Conservation (phyloP, 768 basidiomycete species). For the Tylopilus intermedius region DNA sequence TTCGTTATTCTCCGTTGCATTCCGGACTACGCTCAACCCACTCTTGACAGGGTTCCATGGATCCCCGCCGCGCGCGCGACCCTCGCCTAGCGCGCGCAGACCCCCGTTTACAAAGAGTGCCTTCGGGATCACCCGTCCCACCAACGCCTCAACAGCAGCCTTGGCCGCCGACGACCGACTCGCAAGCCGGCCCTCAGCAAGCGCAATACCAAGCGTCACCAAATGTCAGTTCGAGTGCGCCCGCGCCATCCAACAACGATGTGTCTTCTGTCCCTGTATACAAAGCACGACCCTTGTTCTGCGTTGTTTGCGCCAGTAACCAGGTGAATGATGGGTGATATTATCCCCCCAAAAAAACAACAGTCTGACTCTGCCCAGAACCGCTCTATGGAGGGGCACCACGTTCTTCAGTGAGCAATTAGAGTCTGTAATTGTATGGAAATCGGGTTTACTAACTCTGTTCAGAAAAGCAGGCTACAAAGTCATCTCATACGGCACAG, state of each 20-base stretch:
- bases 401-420: constrained; percentile 72
- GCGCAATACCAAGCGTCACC: constrained; percentile 14
- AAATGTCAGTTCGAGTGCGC: constrained; percentile 4
- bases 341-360: background rate
- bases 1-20: constrained; percentile 20
- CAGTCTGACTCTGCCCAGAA: constrained; percentile 50
- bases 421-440: constrained; percentile 27
- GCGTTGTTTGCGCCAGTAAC: constrained; percentile 99
- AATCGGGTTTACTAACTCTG: constrained; percentile 5
- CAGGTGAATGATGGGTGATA: constrained; percentile 50
- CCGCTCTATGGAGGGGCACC: constrained; percentile 97
- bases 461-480: constrained; percentile 82
- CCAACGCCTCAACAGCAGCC: constrained; percentile 21
- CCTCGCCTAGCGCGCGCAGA: constrained; percentile 72
- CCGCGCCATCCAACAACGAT: constrained; percentile 3
- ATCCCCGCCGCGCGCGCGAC: constrained; percentile 76
- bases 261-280: constrained; percentile 30
- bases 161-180: constrained; percentile 21
- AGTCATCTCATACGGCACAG: constrained; percentile 93
- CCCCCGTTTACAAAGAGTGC: constrained; percentile 54
- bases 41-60: constrained; percentile 43
- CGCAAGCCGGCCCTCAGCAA: constrained; percentile 12
- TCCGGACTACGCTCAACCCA: constrained; percentile 15
- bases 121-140: constrained; percentile 35
- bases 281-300: constrained; percentile 80